A percentile compares a stretch with the other conserved stretches of the same genome.
Conservation (phyloP, 2,329 filamentous ascomycete genomes). For the Epichloe festucae region DNA sequence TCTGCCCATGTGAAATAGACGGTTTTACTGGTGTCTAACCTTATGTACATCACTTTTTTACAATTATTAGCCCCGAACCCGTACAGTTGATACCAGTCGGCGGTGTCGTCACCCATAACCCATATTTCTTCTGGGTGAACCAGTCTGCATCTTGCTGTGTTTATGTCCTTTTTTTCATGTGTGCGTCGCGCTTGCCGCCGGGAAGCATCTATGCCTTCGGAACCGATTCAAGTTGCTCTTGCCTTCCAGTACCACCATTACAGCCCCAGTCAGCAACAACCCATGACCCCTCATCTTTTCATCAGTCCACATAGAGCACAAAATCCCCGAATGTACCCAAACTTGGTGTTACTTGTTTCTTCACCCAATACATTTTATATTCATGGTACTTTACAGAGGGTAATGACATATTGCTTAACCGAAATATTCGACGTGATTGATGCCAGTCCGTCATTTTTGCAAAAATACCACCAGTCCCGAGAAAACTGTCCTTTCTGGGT, state of each 20-base stretch:
- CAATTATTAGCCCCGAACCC: constrained; percentile 21
- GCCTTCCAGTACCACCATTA: neutral
- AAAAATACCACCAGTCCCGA: constrained; percentile 5
- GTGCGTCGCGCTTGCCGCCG: neutral
- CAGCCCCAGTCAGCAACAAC: neutral
- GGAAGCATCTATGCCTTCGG: neutral
- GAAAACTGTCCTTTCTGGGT: constrained; percentile 12
- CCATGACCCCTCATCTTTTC: neutral
- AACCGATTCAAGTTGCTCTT: neutral
- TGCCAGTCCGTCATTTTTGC: constrained; percentile 3
- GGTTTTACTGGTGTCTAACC: constrained; percentile 29
- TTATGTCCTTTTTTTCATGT: neutral
- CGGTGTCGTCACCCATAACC: constrained; percentile 10
- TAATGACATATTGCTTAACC: constrained; percentile 8
- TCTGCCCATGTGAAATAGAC: constrained; percentile 70
- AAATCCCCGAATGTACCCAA: neutral
- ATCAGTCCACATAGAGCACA: neutral
- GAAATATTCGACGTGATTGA: constrained; percentile 4
- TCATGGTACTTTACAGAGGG: neutral
- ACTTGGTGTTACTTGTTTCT: neutral
- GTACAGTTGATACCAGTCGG: constrained; percentile 24
- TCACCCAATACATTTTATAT: neutral
- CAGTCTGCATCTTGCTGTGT: neutral
- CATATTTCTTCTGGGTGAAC: constrained; percentile 1
- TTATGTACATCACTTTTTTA: constrained; percentile 30